Percentiles rank a stretch among this genome's conserved stretches.
Conservation (phyloP, 768 basidiomycete species). For the Suillus occidentalis region DNA sequence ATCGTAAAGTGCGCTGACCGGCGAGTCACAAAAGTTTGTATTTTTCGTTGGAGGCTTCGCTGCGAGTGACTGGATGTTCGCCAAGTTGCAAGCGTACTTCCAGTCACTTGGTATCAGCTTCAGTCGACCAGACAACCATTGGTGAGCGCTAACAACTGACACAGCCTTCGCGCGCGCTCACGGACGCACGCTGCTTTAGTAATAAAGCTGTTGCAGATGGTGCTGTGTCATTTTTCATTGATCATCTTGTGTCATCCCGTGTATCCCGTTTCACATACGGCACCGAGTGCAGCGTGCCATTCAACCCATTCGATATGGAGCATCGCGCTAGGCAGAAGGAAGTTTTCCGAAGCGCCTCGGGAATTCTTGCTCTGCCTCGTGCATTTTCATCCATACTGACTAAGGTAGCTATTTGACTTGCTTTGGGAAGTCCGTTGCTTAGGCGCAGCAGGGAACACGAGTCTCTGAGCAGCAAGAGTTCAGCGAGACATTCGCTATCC, state of each 20-base stretch:
- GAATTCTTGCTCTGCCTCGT: constrained; percentile 38
- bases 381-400: constrained; percentile 44
- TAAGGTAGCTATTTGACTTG: constrained; percentile 30
- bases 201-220: constrained; percentile 57
- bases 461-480: constrained; percentile 49
- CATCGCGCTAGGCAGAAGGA: constrained; percentile 37
- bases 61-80: constrained; percentile 49
- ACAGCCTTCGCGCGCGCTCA: constrained; percentile 14
- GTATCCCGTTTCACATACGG: constrained; percentile 52
- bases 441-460: constrained; percentile 37
- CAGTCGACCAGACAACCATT: constrained; percentile 51
- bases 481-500: constrained; percentile 35
- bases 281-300: constrained; percentile 38
- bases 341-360: constrained; percentile 37
- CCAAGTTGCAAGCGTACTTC: constrained; percentile 40
- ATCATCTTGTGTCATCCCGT: constrained; percentile 49
- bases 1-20: neutral
- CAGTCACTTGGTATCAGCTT: constrained; percentile 40
- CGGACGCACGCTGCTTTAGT: constrained; percentile 19
- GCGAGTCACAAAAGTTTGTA: constrained; percentile 27
- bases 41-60: constrained; percentile 58
- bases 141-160: constrained; percentile 38
- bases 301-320: constrained; percentile 36
- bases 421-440: neutral
- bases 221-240: constrained; percentile 41